Evolutionary conservation across 495 filamentous ascomycete genomes (phyloP).

Genomic region (Apiosordaria backusii): DNA sequence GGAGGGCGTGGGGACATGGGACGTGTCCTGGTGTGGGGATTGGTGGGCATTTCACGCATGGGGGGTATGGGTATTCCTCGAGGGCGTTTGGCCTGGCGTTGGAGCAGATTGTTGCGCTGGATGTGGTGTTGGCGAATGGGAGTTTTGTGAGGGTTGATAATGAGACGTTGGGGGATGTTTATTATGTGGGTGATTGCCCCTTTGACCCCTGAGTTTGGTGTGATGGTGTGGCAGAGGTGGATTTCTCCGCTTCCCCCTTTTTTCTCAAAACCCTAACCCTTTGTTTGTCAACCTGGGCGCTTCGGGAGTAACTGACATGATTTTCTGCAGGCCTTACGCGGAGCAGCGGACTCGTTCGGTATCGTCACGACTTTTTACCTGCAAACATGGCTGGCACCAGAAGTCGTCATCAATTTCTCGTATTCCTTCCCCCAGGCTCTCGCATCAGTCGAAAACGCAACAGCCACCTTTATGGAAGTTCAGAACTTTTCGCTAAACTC

Average conservation of each 20-base stretch:
- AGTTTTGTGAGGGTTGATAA: slow-evolving; percentile 41
- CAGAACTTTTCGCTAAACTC: slow-evolving; percentile 16
- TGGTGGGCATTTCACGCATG: slow-evolving; percentile 66
- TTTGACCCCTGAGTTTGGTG: not conserved
- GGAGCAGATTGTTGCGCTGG: slow-evolving; percentile 57
- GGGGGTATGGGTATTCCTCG: slow-evolving; percentile 60
- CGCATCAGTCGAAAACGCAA: not conserved
- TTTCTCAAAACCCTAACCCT: not conserved
- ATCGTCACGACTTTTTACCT: slow-evolving; percentile 55
- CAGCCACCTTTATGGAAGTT: slow-evolving; percentile 1
- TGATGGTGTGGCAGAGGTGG: not conserved
- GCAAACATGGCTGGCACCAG: slow-evolving; percentile 48
- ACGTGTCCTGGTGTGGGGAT: slow-evolving; percentile 59
- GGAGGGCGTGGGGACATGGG: slow-evolving; percentile 61
- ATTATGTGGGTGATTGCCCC: slow-evolving; percentile 40
- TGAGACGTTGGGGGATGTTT: slow-evolving; percentile 45
- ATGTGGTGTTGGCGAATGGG: slow-evolving; percentile 64
- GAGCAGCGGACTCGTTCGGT: slow-evolving; percentile 59
- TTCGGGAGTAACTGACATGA: not conserved
- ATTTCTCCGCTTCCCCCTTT: not conserved
- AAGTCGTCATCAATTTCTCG: slow-evolving; percentile 39
- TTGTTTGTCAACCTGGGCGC: not conserved
- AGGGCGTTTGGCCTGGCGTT: slow-evolving; percentile 62
- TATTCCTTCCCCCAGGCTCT: slow-evolving; percentile 14
- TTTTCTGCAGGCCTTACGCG: slow-evolving; percentile 45